A percentile compares a stretch with the other conserved stretches of the same genome.
phyloP scores from a whole-genome alignment of 2,329 filamentous ascomycete species.

The Zalaria obscura region DNA sequence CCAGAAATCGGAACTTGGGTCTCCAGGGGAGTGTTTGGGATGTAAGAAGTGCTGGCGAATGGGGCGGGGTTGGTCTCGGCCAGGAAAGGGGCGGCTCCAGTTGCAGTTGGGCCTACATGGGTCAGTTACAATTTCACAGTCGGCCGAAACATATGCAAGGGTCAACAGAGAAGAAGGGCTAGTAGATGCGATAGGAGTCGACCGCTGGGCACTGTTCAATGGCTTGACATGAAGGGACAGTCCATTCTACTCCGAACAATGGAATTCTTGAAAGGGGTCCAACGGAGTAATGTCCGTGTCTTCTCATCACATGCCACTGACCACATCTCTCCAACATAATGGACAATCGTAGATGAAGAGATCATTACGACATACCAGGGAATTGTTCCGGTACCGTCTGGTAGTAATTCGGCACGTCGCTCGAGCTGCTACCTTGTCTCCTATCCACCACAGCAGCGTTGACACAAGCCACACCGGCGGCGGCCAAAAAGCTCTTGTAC shows the following conservation, averaged over 20 bases:
- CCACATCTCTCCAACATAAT: no score
- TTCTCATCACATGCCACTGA: no score
- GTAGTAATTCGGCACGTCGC: conserved; percentile 46
- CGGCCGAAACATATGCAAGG: no score
- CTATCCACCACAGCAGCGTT: conserved; percentile 11
- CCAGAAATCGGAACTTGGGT: conserved; percentile 55
- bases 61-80: conserved; percentile 56
- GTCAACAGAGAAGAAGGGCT: no score
- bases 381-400: conserved; percentile 45
- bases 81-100: conserved; percentile 54
- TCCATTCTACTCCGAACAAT: no score
- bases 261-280: no score
- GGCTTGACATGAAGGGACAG: no score
- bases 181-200: no score
- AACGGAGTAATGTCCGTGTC: no score
- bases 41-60: conserved; percentile 45
- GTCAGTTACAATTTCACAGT: neutral
- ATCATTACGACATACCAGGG: conserved; percentile 11
- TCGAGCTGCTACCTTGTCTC: conserved; percentile 7
- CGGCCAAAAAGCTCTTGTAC: conserved; percentile 16
- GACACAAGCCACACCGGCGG: conserved; percentile 10
- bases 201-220: no score
- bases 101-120: conserved; percentile 47
- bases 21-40: conserved; percentile 56
- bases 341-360: no score